phyloP scores from a whole-genome alignment of 192 early-diverging fungal genomes.

The Coemansia sp. region DNA sequence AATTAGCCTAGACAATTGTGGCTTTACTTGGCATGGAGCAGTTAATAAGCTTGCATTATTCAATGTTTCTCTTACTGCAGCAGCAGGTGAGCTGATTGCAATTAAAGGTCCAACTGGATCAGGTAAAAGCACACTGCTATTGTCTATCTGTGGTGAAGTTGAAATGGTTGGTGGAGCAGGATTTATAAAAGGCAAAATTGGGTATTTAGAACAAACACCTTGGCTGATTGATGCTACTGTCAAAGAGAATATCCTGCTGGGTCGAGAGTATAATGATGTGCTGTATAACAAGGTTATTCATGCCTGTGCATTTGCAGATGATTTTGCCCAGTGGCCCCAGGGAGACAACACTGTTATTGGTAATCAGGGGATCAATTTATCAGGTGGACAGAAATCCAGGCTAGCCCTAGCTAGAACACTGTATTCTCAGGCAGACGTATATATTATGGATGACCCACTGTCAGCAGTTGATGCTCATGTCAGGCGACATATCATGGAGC shows the following conservation, averaged over 20 bases:
- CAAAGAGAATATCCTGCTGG: slow-evolving; percentile 13
- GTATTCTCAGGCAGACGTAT: slow-evolving; percentile 61
- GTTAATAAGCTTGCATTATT: background rate
- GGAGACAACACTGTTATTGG: slow-evolving; percentile 41
- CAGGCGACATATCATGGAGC: slow-evolving; percentile 56
- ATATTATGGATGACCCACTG: slow-evolving; percentile 58
- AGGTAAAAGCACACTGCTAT: slow-evolving; percentile 80
- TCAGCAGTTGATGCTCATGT: slow-evolving; percentile 68
- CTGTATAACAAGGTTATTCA: slow-evolving; percentile 53
- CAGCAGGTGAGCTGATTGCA: slow-evolving; percentile 62
- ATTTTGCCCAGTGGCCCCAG: slow-evolving; percentile 54
- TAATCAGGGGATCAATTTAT: slow-evolving; percentile 11
- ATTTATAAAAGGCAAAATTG: slow-evolving; percentile 60
- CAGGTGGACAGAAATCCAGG: background rate
- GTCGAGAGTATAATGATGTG: slow-evolving; percentile 5
- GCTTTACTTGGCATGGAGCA: slow-evolving; percentile 12
- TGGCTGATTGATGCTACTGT: slow-evolving; percentile 58
- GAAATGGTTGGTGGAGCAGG: slow-evolving; percentile 50
- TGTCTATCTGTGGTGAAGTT: slow-evolving; percentile 80
- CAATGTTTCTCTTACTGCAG: slow-evolving; percentile 53
- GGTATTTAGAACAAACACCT: slow-evolving; percentile 75
- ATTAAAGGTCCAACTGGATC: slow-evolving; percentile 75
- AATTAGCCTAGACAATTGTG: slow-evolving; percentile 12
- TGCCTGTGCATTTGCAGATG: slow-evolving; percentile 55
- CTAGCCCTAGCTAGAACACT: slow-evolving; percentile 10